Conservation (phyloP, 2,329 filamentous ascomycete species). For the Pleoardoris graminearum region DNA sequence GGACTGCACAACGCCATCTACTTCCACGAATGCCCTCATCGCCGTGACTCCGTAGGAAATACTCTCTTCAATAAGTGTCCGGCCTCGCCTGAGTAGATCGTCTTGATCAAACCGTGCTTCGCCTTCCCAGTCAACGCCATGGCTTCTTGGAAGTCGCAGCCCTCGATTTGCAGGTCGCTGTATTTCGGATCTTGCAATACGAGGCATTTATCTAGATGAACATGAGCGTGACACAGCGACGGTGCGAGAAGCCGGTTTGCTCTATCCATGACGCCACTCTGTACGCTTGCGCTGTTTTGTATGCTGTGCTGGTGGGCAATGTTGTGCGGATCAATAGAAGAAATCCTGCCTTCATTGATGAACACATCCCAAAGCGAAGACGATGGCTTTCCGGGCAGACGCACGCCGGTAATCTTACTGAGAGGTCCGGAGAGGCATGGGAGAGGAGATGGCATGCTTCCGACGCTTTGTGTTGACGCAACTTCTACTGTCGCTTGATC, state of each 20-base stretch:
- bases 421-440: constrained; percentile 18
- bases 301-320: constrained; percentile 7
- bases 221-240: constrained; percentile 70
- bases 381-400: constrained; percentile 36
- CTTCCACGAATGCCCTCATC: constrained; percentile 72
- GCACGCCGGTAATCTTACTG: constrained; percentile 39
- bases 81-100: constrained; percentile 67
- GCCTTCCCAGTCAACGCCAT: constrained; percentile 61
- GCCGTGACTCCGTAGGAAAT: constrained; percentile 67
- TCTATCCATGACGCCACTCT: constrained; percentile 51
- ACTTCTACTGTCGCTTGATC: constrained; percentile 37
- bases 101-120: constrained; percentile 62
- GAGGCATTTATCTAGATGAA: constrained; percentile 71
- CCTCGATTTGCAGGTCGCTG: constrained; percentile 61
- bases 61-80: constrained; percentile 67
- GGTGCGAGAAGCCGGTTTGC: constrained; percentile 53
- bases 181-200: constrained; percentile 63
- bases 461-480: not conserved
- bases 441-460: not conserved
- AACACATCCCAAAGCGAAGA: constrained; percentile 44
- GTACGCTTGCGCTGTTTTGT: constrained; percentile 29
- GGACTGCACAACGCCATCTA: constrained; percentile 64
- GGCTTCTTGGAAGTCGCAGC: constrained; percentile 68
- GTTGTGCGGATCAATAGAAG: constrained; percentile 39
- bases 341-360: constrained; percentile 39